These are phyloP conservation scores for Xanthoceras sorbifolium DNA, from an alignment of 345 rosid species.

Conservation along the genomic window DNA sequence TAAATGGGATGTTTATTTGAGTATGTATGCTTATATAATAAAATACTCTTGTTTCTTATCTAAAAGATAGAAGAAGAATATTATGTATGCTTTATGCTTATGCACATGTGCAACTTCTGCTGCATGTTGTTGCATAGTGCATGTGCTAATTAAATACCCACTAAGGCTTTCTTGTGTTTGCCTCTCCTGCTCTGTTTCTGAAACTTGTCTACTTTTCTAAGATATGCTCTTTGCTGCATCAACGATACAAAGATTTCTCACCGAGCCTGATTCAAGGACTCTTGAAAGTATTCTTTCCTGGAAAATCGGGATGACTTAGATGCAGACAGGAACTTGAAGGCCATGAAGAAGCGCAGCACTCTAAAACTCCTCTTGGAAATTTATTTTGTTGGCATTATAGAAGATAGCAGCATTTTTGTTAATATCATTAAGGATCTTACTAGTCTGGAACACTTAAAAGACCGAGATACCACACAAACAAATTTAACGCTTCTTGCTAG, in stretches of 20 bases:
- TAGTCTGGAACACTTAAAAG: conserved; percentile 77
- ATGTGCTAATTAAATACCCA: neutral
- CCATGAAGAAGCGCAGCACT: conserved; percentile 96
- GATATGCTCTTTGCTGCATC: conserved; percentile 98
- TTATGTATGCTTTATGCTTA: neutral
- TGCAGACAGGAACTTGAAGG: conserved; percentile 78
- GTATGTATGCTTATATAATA: neutral
- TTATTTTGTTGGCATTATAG: conserved; percentile 89
- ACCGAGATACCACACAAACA: conserved; percentile 87
- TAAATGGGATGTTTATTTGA: neutral
- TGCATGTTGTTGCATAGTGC: neutral
- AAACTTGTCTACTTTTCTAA: conserved; percentile 38
- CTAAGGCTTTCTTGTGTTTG: neutral
- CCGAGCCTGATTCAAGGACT: conserved; percentile 89
- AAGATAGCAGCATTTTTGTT: conserved; percentile 73
- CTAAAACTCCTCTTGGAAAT: conserved; percentile 92
- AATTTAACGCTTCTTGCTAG: conserved; percentile 91
- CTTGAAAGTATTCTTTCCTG: conserved; percentile 85
- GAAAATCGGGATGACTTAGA: conserved; percentile 94
- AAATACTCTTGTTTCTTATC: neutral
- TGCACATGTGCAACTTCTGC: neutral
- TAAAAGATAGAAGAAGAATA: neutral
- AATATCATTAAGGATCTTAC: conserved; percentile 89
- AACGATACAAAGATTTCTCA: conserved; percentile 92
- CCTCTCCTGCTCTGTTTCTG: conserved; percentile 10